These are phyloP conservation scores for Filosporella fistucella DNA, from an alignment of 495 filamentous ascomycete genomes.

Conservation along the genomic window DNA sequence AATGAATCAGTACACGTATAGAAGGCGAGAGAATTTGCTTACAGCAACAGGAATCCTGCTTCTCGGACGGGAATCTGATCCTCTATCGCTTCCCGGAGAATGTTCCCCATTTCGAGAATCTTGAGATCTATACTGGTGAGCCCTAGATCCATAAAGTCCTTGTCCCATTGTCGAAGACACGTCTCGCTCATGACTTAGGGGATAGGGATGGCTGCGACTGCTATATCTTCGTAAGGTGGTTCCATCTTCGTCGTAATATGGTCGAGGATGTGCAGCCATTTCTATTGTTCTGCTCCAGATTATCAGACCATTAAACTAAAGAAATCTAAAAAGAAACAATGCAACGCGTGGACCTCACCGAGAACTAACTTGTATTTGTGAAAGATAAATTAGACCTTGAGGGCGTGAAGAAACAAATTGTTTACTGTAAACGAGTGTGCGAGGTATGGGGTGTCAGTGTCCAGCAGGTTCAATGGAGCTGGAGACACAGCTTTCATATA, in stretches of 20 bases:
- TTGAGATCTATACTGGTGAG: conserved; percentile 5
- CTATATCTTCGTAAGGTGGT: conserved; percentile 9
- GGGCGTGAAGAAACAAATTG: no score
- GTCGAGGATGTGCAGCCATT: no score
- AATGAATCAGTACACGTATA: conserved; percentile 9
- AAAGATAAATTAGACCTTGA: no score
- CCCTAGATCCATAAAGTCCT: conserved; percentile 4
- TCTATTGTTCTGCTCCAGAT: no score
- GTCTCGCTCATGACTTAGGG: conserved; percentile 19
- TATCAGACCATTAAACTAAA: no score
- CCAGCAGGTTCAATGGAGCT: no score
- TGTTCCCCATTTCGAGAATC: conserved; percentile 13
- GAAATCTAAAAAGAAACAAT: no score
- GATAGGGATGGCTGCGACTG: conserved; percentile 12
- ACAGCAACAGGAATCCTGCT: conserved; percentile 69
- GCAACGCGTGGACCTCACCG: no score
- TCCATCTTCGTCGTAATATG: background rate
- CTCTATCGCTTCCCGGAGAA: conserved; percentile 13
- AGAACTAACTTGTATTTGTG: no score
- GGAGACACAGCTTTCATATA: no score
- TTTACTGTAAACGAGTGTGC: no score
- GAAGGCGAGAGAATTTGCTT: conserved; percentile 28
- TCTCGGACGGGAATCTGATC: conserved; percentile 25
- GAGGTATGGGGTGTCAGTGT: no score
- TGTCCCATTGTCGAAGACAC: conserved; percentile 9